These are phyloP conservation scores for Parietichytrium sp. DNA, from an alignment of 108 stramenopile genomes.

Conservation along the genomic window DNA sequence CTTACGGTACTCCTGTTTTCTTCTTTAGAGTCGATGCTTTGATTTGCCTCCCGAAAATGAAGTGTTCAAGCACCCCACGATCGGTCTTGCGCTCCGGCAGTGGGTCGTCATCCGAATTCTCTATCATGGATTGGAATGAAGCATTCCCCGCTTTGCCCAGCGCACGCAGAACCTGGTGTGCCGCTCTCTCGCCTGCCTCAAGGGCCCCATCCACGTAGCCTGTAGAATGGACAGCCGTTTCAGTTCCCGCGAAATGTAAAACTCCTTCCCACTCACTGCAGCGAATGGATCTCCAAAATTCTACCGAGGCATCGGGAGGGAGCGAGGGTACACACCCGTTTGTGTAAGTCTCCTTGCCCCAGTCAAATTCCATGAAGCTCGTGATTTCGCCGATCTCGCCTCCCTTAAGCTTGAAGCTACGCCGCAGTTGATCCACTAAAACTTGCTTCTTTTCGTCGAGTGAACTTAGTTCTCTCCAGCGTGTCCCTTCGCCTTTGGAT, in stretches of 20 bases:
- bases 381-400: not conserved
- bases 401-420: not conserved
- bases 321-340: not conserved
- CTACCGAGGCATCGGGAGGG: not conserved
- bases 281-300: not conserved
- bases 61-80: no score
- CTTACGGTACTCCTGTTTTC: no score
- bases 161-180: not conserved
- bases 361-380: not conserved
- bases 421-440: not conserved
- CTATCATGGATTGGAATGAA: no score
- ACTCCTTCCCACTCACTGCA: not conserved
- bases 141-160: no score
- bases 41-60: no score
- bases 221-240: not conserved
- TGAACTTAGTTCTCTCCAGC: not conserved
- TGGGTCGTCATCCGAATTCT: no score
- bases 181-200: conserved; percentile 16
- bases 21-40: no score
- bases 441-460: not conserved
- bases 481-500: not conserved
- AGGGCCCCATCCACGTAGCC: conserved; percentile 30
- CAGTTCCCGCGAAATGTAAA: conserved; percentile 20
- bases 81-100: no score
- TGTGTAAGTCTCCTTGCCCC: not conserved